Conservation (phyloP, 108 stramenopile species). For the Schizochytrium sp. region DNA sequence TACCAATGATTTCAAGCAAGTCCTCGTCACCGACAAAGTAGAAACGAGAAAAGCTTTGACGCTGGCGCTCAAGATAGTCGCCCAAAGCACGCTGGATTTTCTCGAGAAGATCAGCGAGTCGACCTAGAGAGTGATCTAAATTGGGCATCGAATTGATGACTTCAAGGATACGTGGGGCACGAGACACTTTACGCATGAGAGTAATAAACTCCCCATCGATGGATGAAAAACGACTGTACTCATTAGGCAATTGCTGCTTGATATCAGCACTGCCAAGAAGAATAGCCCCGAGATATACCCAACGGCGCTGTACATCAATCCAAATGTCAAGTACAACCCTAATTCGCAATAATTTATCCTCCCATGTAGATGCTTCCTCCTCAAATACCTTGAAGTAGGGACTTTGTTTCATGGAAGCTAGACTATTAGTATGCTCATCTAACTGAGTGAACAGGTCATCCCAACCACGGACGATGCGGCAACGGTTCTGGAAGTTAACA, state of each 20-base stretch:
- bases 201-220: conserved; percentile 92
- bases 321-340: conserved; percentile 91
- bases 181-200: conserved; percentile 82
- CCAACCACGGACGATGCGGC: conserved; percentile 93
- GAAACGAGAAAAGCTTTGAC: conserved; percentile 93
- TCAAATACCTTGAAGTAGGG: conserved; percentile 97
- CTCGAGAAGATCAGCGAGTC: conserved; percentile 86
- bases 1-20: conserved; percentile 97
- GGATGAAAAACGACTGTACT: conserved; percentile 93
- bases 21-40: conserved; percentile 99
- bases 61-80: conserved; percentile 94
- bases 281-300: conserved; percentile 97
- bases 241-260: conserved; percentile 91
- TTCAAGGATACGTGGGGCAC: conserved; percentile 76
- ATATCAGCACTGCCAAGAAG: conserved; percentile 89
- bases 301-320: conserved; percentile 96
- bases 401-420: conserved; percentile 91
- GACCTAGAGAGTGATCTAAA: conserved; percentile 89
- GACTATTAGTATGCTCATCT: conserved; percentile 93
- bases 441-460: conserved; percentile 91
- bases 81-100: conserved; percentile 96
- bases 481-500: conserved; percentile 91
- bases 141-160: conserved; percentile 88
- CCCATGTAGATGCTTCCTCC: conserved; percentile 94
- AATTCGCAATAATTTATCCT: conserved; percentile 89